Evolutionary conservation across 1,284 basidiomycete species (phyloP).

Genomic region (Amylostereum areolatum): DNA sequence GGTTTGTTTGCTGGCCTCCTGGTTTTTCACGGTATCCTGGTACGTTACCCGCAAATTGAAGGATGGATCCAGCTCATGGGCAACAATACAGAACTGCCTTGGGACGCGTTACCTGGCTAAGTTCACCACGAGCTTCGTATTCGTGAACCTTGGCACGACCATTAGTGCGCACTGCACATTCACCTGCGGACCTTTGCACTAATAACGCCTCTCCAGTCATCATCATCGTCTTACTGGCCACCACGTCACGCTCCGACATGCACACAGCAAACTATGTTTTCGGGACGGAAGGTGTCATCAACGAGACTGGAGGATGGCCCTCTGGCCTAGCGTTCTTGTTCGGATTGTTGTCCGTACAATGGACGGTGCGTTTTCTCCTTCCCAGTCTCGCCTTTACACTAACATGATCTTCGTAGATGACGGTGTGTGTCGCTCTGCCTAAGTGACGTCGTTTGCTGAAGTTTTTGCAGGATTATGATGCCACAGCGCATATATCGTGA

Average conservation of each 20-base stretch:
- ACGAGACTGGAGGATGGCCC: conserved; percentile 77
- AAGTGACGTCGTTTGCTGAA: background rate
- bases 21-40: conserved; percentile 66
- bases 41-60: conserved; percentile 21
- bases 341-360: conserved; percentile 86
- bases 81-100: conserved; percentile 59
- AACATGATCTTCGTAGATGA: conserved; percentile 42
- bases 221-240: conserved; percentile 81
- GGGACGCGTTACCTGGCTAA: conserved; percentile 76
- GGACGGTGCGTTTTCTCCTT: conserved; percentile 58
- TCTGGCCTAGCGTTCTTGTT: conserved; percentile 83
- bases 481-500: conserved; percentile 84
- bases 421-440: conserved; percentile 31
- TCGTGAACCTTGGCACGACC: conserved; percentile 80
- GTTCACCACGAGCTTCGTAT: conserved; percentile 79
- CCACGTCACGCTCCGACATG: conserved; percentile 75
- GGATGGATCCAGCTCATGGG: background rate
- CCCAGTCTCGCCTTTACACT: conserved; percentile 1
- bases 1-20: conserved; percentile 72
- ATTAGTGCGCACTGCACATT: conserved; percentile 33
- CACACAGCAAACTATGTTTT: conserved; percentile 79
- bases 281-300: conserved; percentile 58
- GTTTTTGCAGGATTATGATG: conserved; percentile 51
- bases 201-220: conserved; percentile 44
- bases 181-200: conserved; percentile 4